A percentile compares a stretch with the other conserved stretches of the same genome.
phyloP scores from a whole-genome alignment of 202 grass and related monocot species.

The Hordeum pubiflorum region DNA sequence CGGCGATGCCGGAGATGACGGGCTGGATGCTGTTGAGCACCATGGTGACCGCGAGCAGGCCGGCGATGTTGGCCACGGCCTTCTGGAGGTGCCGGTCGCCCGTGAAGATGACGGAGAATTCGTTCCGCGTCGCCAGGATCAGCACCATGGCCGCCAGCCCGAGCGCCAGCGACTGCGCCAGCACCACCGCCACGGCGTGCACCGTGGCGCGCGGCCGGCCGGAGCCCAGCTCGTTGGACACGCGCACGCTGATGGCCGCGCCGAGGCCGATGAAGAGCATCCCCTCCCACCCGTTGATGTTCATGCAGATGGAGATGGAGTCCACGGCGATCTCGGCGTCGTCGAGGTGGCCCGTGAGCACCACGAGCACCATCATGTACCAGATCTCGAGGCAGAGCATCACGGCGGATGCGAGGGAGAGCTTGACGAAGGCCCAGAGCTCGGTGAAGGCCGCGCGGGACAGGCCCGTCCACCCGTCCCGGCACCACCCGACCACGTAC shows the following conservation, averaged over 20 bases:
- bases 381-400: constrained; percentile 97
- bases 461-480: constrained; percentile 67
- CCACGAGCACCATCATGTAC: constrained; percentile 91
- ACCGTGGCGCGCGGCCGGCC: constrained; percentile 56
- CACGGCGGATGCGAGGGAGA: constrained; percentile 64
- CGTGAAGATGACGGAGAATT: constrained; percentile 62
- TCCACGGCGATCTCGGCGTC: constrained; percentile 75
- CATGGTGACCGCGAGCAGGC: constrained; percentile 81
- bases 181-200: constrained; percentile 60
- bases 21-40: constrained; percentile 89
- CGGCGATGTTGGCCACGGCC: constrained; percentile 55
- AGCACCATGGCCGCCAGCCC: constrained; percentile 54
- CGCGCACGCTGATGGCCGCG: constrained; percentile 82
- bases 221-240: constrained; percentile 83
- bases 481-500: constrained; percentile 61
- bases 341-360: constrained; percentile 75
- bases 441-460: constrained; percentile 47
- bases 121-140: constrained; percentile 32
- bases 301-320: constrained; percentile 94
- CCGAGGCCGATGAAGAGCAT: constrained; percentile 91
- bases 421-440: constrained; percentile 65
- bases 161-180: constrained; percentile 58
- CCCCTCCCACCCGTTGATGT: constrained; percentile 90
- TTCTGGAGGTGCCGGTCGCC: constrained; percentile 53
- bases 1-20: constrained; percentile 74